phyloP scores from a whole-genome alignment of 768 basidiomycete species.

The Mrakia frigida region DNA sequence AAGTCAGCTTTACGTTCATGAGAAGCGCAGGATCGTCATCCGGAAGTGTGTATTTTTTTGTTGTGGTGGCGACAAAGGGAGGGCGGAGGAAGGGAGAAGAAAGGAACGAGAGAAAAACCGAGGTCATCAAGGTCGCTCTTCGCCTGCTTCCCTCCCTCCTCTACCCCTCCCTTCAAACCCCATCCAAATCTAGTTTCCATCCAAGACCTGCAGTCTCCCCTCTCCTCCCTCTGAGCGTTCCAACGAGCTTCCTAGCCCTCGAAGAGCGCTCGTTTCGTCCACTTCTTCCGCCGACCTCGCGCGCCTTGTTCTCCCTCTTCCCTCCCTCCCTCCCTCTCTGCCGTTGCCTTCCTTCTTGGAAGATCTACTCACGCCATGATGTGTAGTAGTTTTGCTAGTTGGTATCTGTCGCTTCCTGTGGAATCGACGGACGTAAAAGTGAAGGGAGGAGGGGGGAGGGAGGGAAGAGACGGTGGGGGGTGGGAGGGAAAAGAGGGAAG shows the following conservation, averaged over 20 bases:
- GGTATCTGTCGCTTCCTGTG: conserved; percentile 23
- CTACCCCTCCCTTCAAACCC: background rate
- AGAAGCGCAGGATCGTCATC: background rate
- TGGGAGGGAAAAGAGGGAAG: background rate
- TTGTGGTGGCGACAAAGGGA: background rate
- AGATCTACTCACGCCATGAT: conserved; percentile 23
- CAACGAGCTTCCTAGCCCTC: background rate
- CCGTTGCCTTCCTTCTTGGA: background rate
- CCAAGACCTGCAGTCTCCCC: background rate
- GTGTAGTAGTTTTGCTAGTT: background rate
- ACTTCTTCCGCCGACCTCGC: background rate
- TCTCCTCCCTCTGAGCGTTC: background rate
- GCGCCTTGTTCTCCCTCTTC: background rate
- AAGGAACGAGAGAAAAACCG: background rate
- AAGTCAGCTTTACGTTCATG: background rate
- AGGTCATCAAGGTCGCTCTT: conserved; percentile 5
- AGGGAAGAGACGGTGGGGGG: background rate
- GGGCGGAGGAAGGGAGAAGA: background rate
- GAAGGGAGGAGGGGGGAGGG: background rate
- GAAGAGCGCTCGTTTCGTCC: background rate
- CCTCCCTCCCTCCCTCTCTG: background rate
- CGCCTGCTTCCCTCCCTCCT: background rate
- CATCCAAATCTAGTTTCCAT: background rate
- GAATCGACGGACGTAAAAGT: conserved; percentile 12
- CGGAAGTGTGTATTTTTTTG: background rate